Percentiles rank a stretch among this genome's conserved stretches.
Conservation (phyloP, 352 stramenopile genomes). For the Thalassiosira mediterranea region DNA sequence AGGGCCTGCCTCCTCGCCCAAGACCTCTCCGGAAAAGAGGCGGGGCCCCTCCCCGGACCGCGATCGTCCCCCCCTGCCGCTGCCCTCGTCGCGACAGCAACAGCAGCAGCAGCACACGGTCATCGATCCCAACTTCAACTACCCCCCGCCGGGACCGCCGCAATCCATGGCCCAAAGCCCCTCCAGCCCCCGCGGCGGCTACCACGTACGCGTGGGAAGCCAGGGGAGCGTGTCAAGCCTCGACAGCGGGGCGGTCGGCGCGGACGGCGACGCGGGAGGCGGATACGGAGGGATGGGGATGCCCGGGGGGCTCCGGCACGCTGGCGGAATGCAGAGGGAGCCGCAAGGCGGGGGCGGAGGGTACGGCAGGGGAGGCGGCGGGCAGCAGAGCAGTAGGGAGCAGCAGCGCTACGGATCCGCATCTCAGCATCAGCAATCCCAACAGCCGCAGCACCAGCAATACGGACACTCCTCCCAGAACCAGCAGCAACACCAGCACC, state of each 20-base stretch:
- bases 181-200: constrained; percentile 14
- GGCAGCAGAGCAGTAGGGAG: not conserved
- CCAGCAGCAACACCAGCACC: constrained; percentile 5
- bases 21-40: not conserved
- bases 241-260: constrained; percentile 25
- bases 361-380: too few species aligned
- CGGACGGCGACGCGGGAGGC: constrained; percentile 19
- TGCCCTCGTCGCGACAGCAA: constrained; percentile 1
- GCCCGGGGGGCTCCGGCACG: too few species aligned
- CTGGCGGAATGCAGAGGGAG: too few species aligned
- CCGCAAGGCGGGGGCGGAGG: constrained; percentile 20
- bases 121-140: constrained; percentile 19
- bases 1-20: not conserved
- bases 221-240: constrained; percentile 39
- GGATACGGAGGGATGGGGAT: not conserved
- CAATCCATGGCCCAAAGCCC: not conserved
- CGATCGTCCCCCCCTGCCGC: constrained; percentile 2
- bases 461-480: constrained; percentile 7
- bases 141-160: not conserved
- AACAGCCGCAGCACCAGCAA: constrained; percentile 10
- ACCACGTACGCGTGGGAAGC: constrained; percentile 38
- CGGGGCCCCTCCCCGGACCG: not conserved
- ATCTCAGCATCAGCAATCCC: constrained; percentile 14
- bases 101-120: constrained; percentile 19
- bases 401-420: constrained; percentile 4